Evolutionary conservation across 305 asterid species (phyloP).

Genomic region (Fraxinus nigra): DNA sequence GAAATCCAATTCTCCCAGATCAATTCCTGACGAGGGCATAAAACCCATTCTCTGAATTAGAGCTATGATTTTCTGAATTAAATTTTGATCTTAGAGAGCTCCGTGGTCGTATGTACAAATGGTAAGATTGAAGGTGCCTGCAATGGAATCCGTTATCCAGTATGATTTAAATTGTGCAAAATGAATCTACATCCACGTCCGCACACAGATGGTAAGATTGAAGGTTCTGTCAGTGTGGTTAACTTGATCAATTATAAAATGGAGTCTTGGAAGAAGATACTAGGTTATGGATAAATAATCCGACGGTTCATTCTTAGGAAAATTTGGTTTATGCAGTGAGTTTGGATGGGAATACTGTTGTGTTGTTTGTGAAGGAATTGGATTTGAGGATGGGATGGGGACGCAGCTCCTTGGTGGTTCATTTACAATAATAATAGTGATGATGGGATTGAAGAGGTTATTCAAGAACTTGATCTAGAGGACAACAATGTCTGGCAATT

Average conservation of each 20-base stretch:
- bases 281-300: slow-evolving; percentile 35
- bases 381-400: slow-evolving; percentile 46
- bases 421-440: slow-evolving; percentile 80
- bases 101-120: no score
- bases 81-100: no score
- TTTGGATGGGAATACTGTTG: slow-evolving; percentile 57
- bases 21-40: no score
- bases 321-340: slow-evolving; percentile 62
- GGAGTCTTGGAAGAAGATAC: slow-evolving; percentile 21
- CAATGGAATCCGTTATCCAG: no score
- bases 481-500: slow-evolving; percentile 41
- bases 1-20: no score
- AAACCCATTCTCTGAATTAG: no score
- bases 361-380: slow-evolving; percentile 86
- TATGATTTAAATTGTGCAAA: no score
- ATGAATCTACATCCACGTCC: no score
- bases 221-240: no score
- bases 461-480: slow-evolving; percentile 45
- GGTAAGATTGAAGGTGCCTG: no score
- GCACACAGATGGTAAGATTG: no score
- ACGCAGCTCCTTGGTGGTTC: slow-evolving; percentile 31
- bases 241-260: slow-evolving; percentile 2
- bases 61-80: no score
- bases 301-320: slow-evolving; percentile 50
- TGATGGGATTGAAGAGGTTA: slow-evolving; percentile 51